Base-by-base conservation (phyloP, 805 yeast genomes). In the Ogataea saltuana region DNA sequence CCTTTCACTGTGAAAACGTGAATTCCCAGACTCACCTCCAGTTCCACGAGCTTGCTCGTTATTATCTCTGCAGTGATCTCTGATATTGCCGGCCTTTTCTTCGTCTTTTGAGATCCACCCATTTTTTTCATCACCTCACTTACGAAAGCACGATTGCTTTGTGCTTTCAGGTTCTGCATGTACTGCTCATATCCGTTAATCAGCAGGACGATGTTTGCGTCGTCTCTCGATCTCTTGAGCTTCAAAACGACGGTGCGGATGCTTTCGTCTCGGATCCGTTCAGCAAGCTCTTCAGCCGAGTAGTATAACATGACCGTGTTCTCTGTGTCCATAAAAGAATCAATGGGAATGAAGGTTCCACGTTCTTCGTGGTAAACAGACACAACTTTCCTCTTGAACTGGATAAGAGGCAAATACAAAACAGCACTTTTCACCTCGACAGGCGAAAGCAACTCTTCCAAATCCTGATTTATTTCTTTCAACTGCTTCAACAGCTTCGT, bases 331-430 rank as follows among this genome's bases (percentile, higher is more conserved):
- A 70, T 54, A 22, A 57, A 64, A 1, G 42, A 16, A 0, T 60
- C 64, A 36, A 75, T 66, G 0, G 90, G 90, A 8, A 76, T 69
- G 50, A 80, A 84, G 0, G 74, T 53, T 45, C 80, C 85, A 20
- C 67, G 65, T 1, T 56, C 56, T 8, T 63, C 49, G 52, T 78
- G 75, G 59, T 81, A 84, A 1, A 55, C 56, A 0, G 85, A 74
- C 16, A 61, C 67, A 4, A 74, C 68, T 13, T 63, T 64, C 31
- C 90, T 63, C 37, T 71, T 66, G 76, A 85, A 83, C 35, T 63
- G 60, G 2, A 83, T 70, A 3, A 72, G 41, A 0, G 84, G 84
- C 2, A 67, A 42, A 12, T 60, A 58, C 18, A 56, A 32, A 49
- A 44, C 18, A 47, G 56, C 22, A 51, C 59, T 39, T 61, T 49